These are phyloP conservation scores for Paraphaeosphaeria sporulosa DNA, from an alignment of 2,329 filamentous ascomycete genomes.

Conservation along the genomic window DNA sequence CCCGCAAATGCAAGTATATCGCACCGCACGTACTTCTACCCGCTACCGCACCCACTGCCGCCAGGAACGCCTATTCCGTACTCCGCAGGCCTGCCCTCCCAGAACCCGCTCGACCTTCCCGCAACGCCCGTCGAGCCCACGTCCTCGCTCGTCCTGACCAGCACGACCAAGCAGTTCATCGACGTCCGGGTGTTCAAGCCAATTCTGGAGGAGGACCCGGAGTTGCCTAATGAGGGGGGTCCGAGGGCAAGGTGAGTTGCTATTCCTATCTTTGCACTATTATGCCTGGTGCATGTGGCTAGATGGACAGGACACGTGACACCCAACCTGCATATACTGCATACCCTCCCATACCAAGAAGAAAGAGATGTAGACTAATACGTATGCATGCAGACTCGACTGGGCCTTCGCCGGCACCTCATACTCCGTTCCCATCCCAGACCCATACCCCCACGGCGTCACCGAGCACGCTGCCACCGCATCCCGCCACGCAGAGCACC, in stretches of 20 bases:
- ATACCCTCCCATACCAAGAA: neutral
- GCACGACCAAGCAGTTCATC: slow-evolving; percentile 64
- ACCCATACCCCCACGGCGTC: slow-evolving; percentile 4
- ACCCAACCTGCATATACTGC: too few relatives aligned
- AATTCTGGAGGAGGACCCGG: slow-evolving; percentile 13
- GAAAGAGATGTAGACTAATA: neutral
- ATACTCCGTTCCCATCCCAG: neutral
- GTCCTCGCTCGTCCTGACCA: slow-evolving; percentile 70
- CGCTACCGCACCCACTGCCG: slow-evolving; percentile 55
- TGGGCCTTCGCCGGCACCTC: slow-evolving; percentile 72
- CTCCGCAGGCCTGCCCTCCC: slow-evolving; percentile 31
- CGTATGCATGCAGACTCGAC: slow-evolving; percentile 54
- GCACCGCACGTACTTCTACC: slow-evolving; percentile 65
- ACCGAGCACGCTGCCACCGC: slow-evolving; percentile 1
- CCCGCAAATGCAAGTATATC: slow-evolving; percentile 56
- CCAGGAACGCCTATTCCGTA: slow-evolving; percentile 36
- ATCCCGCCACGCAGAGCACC: neutral
- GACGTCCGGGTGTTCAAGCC: slow-evolving; percentile 64
- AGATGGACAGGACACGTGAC: neutral
- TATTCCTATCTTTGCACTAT: too few relatives aligned
- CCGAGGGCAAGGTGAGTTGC: slow-evolving; percentile 30
- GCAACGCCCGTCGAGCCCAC: slow-evolving; percentile 61
- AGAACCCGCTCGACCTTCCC: slow-evolving; percentile 35
- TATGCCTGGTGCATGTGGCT: too few relatives aligned
- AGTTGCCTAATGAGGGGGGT: slow-evolving; percentile 36